Conservation (phyloP, 768 basidiomycete genomes). For the Strobilomyces confusus region DNA sequence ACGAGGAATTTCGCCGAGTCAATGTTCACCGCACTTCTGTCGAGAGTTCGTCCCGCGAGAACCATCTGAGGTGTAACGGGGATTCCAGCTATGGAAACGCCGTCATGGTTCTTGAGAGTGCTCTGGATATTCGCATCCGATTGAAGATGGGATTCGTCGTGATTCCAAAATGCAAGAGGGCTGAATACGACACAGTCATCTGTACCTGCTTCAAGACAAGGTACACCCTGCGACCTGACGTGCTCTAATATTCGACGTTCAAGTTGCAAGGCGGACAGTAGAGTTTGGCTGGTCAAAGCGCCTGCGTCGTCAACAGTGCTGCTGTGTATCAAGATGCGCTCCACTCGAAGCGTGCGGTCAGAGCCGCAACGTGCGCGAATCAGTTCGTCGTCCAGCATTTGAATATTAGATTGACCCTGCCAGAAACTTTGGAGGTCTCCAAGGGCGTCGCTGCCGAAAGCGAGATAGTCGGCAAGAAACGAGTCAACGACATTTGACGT, state of each 20-base stretch:
- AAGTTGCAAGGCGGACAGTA: slow-evolving; percentile 61
- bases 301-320: slow-evolving; percentile 38
- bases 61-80: slow-evolving; percentile 72
- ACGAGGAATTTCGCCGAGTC: slow-evolving; percentile 70
- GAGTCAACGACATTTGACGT: slow-evolving; percentile 58
- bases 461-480: slow-evolving; percentile 50
- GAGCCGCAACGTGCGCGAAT: slow-evolving; percentile 67
- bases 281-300: slow-evolving; percentile 56
- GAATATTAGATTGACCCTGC: slow-evolving; percentile 60
- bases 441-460: slow-evolving; percentile 50
- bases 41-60: slow-evolving; percentile 60
- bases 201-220: slow-evolving; percentile 52
- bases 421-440: slow-evolving; percentile 70
- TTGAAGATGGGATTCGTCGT: slow-evolving; percentile 51
- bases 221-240: slow-evolving; percentile 36
- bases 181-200: slow-evolving; percentile 67
- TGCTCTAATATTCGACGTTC: slow-evolving; percentile 52
- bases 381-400: slow-evolving; percentile 65
- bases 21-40: slow-evolving; percentile 47
- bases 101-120: slow-evolving; percentile 54
- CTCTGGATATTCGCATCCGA: slow-evolving; percentile 55
- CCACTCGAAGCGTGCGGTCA: slow-evolving; percentile 69
- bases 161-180: slow-evolving; percentile 71
- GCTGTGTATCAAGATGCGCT: slow-evolving; percentile 70
- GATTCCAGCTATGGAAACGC: slow-evolving; percentile 55